Base-by-base conservation (phyloP, 2,329 filamentous ascomycete genomes). In the Aureobasidium lini region DNA sequence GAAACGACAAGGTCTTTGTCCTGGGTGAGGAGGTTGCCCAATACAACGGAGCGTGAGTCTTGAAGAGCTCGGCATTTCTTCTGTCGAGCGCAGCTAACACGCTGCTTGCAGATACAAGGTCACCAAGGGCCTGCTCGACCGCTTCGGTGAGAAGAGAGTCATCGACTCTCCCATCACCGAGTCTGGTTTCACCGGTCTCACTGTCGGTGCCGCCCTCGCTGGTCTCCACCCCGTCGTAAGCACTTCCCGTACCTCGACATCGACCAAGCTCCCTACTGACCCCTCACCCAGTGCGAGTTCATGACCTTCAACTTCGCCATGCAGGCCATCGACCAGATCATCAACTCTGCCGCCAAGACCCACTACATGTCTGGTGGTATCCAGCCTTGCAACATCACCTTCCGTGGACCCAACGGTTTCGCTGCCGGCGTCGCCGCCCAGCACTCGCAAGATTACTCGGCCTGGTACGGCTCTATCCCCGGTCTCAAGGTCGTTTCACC, bases 221-320 rank as follows among this genome's bases (percentile, higher is more conserved):
- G 94, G 94, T 66, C 83, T 99, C 68, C 88, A 95, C 79, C 94
- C 94, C 63, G 84, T 99, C 68, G 90, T 95, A 81, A 81, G 90
- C 52, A n/a, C 44, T 31, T 3, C 47, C 13, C 6, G 36, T 36
- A 32, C 31, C 34, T 39, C 32, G 13, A 43, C 15, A 11, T 31
- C 29, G 4, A 16, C 23, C 34, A 28, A 49, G 32, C 34, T 46
- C 23, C 28, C 6, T 36, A 69, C 66, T 62, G 39, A 64, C 60
- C 16, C 40, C 5, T 7, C 40, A n/a, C 11, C 54, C 66, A 94
- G 90, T 94, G 89, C 84, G 94, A 99, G 81, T 99, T 99, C 84
- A 99, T 99, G 94, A 99, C 94, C 71, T 97, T 96, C 86, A 99
- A 99, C 85, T 97, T 97, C 75, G 93, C 94, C 76, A 99, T 99